Evolutionary conservation across 441 rosid genomes (phyloP), one percentile per base, ranked within the genome.

Genomic region (Croton laevigatus): DNA sequence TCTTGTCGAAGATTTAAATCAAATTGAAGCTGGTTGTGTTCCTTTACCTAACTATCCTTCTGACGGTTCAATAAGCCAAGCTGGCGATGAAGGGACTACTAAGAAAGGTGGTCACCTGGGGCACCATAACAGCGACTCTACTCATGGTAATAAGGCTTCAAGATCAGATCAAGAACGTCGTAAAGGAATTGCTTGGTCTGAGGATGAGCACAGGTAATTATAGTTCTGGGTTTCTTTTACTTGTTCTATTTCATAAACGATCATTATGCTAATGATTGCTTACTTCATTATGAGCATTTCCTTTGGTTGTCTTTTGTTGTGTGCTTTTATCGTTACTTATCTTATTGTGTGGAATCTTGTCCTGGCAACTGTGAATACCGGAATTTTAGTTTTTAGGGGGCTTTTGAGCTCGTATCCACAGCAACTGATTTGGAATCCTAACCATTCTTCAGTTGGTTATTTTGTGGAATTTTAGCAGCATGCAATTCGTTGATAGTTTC

Each of bases 131-230:
- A 76, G 88, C 14, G 95, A 91, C 59, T 83, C 91, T 54, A 82
- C 79, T 73, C 96, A 93, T 44, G 97, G 89, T 73, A 84, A 81
- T 77, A 95, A 93, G 83, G 75, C 76, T 77, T 89, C 97, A 38
- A 91, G 91, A 80, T 78, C 95, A 11, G 99, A 93, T 76, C 98
- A 92, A 82, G 99, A 95, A 78, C 91, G 97, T 5, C 91, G 98
- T 23, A 95, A 93, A 79, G 98, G 99, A 71, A 89, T 89, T 81
- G 97, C 98, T 48, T 95, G 99, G 99, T 86, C 98, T 0, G 99
- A 95, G 84, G 98, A 93, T 58, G 99, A 95, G 67, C 99, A 95
- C 89, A 88, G 98, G 99, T 95, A 75, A 82, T 75, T 54, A n/a
- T 0, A 8, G 75, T 72, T 74, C 42, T 68, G 63, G 32, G 52